Percentiles rank a stretch among this genome's conserved stretches.
Evolutionary conservation across 1,284 basidiomycete species (phyloP).

Genomic region (Leccinum angustisporum): DNA sequence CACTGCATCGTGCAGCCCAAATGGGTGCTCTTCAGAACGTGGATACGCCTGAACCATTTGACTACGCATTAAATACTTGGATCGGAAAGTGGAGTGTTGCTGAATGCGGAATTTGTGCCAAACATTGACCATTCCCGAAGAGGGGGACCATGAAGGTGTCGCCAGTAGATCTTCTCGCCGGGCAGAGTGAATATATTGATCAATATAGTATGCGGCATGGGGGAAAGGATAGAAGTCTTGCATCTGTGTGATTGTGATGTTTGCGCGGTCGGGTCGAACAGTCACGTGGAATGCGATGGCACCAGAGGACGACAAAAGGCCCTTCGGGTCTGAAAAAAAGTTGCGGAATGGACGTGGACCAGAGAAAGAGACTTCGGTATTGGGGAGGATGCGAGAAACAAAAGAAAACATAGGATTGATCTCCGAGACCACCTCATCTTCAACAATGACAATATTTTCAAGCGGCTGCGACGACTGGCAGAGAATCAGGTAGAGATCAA

Average conservation of each 20-base stretch:
- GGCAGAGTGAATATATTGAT: not conserved
- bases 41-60: slow-evolving; percentile 4
- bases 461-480: not conserved
- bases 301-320: slow-evolving; percentile 1
- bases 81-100: not conserved
- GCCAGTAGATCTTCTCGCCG: not conserved
- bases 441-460: not conserved
- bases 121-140: not conserved
- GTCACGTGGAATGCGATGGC: slow-evolving; percentile 2
- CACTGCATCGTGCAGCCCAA: not conserved
- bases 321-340: slow-evolving; percentile 2
- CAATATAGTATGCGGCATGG: not conserved
- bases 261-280: not conserved
- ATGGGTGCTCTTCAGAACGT: not conserved
- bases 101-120: not conserved
- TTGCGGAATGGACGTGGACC: not conserved
- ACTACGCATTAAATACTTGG: not conserved
- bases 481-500: not conserved
- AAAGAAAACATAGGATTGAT: not conserved
- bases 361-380: not conserved
- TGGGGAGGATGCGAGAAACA: not conserved
- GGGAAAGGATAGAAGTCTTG: not conserved
- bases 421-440: not conserved
- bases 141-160: not conserved
- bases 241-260: not conserved